phyloP scores from a whole-genome alignment of 2,329 filamentous ascomycete genomes.

The Colletotrichum orchidophilum region DNA sequence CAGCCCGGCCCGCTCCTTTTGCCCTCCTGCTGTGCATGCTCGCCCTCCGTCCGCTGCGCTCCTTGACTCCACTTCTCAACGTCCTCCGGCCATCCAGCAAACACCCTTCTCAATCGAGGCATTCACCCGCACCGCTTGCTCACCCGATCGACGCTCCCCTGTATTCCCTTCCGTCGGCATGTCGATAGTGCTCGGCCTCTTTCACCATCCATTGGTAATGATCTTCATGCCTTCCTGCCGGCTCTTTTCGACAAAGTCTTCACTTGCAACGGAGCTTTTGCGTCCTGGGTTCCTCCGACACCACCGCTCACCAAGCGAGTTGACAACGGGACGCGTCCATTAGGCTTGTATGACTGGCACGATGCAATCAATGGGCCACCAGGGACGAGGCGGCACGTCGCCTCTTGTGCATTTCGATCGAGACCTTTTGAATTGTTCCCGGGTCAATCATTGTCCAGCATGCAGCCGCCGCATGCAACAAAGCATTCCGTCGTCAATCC shows the following conservation, averaged over 20 bases:
- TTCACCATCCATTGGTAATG: not conserved
- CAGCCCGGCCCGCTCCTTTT: not conserved
- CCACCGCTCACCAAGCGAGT: not conserved
- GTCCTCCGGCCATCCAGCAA: not conserved
- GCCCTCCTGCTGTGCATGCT: not conserved
- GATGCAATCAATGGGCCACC: not conserved
- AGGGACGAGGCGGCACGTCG: not conserved
- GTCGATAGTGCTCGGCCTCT: not conserved
- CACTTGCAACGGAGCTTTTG: too few species aligned
- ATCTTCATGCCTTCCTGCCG: not conserved
- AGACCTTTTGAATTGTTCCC: not conserved
- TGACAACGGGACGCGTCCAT: too few species aligned
- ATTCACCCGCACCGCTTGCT: constrained; percentile 13
- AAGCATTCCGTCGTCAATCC: not conserved
- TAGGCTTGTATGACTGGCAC: too few species aligned
- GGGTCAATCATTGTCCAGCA: not conserved
- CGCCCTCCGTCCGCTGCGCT: not conserved
- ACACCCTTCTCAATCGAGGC: constrained; percentile 17
- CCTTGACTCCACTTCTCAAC: not conserved
- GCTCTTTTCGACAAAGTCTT: not conserved
- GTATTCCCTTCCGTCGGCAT: not conserved
- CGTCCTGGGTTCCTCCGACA: not conserved
- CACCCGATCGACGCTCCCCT: not conserved
- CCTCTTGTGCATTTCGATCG: not conserved
- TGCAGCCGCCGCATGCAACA: not conserved